Base-by-base conservation (phyloP, 768 basidiomycete species). In the Amanita muscaria region DNA sequence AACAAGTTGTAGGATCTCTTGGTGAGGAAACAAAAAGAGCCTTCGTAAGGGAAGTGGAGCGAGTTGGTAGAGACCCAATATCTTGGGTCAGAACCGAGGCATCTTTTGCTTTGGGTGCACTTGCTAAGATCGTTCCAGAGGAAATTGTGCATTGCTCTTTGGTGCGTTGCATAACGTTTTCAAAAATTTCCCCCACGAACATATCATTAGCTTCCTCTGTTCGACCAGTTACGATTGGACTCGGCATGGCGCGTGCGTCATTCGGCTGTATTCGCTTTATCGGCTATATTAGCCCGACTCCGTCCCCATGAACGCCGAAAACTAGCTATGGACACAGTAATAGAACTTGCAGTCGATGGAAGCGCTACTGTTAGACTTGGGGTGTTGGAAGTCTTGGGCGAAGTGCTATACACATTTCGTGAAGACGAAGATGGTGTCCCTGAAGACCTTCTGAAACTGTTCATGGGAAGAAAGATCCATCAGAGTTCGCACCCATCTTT, bases 1-100 rank as follows among this genome's bases (percentile, higher is more conserved):
- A 41, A 38, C 46, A 40, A 33, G 23, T 14, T 44, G 44, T 48
- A 84, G 82, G 79, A 36, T 68, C 71, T 2, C 55, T 83, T 50
- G 69, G 67, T 29, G 68, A 72, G 22, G 74, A 77, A 19, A 74
- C 75, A 3, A 70, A 84, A 47, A 57, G 59, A 11, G 74, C 77
- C 1, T 87, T 88, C 56, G 80, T 89, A 12, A 72, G 73, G 37
- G 88, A 90, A 59, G 75, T 91, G 6, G 76, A 77, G 51, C 73
- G 83, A 31, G 77, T 83, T 3, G 73, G 74, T 4, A 65, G 65
- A 22, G 85, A 87, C 57, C 62, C 75, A 35, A 68, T 83, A 16
- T 82, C 80, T 42, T 88, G 84, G 77, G 87, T 92, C 15, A 70
- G 89, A 50, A 70, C 83, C 42, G 88, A 94, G 59, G 89, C 88